phyloP scores from a whole-genome alignment of 495 filamentous ascomycete genomes.

The Neurospora sublineolata region DNA sequence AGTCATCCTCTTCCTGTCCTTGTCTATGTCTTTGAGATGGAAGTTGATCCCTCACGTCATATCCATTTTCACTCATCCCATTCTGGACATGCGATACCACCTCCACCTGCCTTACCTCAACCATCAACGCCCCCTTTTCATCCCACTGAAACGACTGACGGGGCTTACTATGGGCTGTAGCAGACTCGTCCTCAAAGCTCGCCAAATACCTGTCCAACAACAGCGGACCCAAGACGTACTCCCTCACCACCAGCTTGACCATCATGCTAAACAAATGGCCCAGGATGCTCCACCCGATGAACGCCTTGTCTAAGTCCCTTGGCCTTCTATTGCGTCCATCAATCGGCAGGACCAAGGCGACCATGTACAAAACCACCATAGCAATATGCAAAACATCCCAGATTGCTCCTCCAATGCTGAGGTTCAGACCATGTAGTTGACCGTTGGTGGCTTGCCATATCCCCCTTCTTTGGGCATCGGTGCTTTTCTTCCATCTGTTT shows the following conservation, averaged over 20 bases:
- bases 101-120: not conserved
- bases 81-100: not conserved
- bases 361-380: constrained; percentile 8
- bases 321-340: not conserved
- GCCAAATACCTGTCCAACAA: constrained; percentile 15
- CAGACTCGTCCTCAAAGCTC: constrained; percentile 21
- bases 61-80: not conserved
- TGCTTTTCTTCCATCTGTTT: not conserved
- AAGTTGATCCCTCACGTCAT: not conserved
- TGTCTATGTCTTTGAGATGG: not conserved
- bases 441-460: not conserved
- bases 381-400: constrained; percentile 13
- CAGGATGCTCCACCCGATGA: constrained; percentile 10
- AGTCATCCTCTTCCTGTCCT: not conserved
- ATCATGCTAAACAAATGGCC: constrained; percentile 10
- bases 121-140: not conserved
- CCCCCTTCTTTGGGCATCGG: not conserved
- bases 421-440: not conserved
- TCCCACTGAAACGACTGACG: not conserved
- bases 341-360: not conserved
- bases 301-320: constrained; percentile 7
- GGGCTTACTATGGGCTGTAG: not conserved
- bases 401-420: constrained; percentile 5
- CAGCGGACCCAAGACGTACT: constrained; percentile 4
- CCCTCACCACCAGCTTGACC: constrained; percentile 18